Evolutionary conservation across 2,329 filamentous ascomycete species (phyloP), one percentile per base, ranked within the genome.

Genomic region (Colletotrichum sp.): DNA sequence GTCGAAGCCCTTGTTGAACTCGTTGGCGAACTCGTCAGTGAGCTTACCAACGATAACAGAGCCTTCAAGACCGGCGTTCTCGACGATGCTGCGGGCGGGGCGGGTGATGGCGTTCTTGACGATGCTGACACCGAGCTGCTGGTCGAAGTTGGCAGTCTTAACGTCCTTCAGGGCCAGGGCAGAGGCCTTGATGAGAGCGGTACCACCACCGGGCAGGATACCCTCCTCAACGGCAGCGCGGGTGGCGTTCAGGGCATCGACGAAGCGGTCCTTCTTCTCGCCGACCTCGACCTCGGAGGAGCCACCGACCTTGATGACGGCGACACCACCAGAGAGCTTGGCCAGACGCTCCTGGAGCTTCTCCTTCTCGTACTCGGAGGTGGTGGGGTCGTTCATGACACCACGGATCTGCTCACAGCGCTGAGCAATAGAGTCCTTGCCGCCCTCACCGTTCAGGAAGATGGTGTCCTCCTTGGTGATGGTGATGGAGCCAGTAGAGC

Each of bases 381-480:
- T 99, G 82, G 92, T 93, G 80, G 96, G 94, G 89, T 99, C 97
- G 78, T 90, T 91, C 90, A 98, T 98, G 88, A 99, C 96, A 81
- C 96, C 96, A 81, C 97, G 96, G 88, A 99, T 99, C 91, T 99
- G 97, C 90, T 99, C 97, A 89, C 97, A 99, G 85, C 97, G 95
- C 91, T 98, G 96, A 79, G 95, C 88, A 83, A 99, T 98, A 80
- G 91, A 87, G 84, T 99, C 97, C 92, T 99, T 98, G 93, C 90
- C 94, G 79, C 97, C 97, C 83, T 98, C 96, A 73, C 97, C 97
- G 87, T 99, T 99, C 78, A 99, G 93, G 84, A 99, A 93, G 87
- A 99, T 98, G 82, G 97, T 99, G 88, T 99, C 97, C 90, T 99
- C 97, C 92, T 99, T 99, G 86, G 97, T 99, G 89, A 99, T 99